Evolutionary conservation across 768 basidiomycete genomes (phyloP).

Genomic region (Clathrus columnatus): DNA sequence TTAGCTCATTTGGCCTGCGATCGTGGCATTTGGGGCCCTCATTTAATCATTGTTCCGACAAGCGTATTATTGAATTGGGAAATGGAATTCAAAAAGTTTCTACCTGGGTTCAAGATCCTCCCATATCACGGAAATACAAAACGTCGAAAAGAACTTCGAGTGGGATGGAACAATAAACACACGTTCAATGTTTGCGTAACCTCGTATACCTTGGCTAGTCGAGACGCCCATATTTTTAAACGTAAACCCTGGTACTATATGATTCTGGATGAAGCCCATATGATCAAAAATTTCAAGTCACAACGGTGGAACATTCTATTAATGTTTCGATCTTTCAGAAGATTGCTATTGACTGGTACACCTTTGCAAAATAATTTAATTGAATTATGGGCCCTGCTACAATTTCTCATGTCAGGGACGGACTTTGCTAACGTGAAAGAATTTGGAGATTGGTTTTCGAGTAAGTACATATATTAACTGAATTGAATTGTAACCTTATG

Average conservation of each 20-base stretch:
- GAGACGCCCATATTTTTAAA: conserved; percentile 86
- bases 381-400: conserved; percentile 90
- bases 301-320: conserved; percentile 89
- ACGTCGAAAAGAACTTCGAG: conserved; percentile 80
- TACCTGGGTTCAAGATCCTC: conserved; percentile 78
- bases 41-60: conserved; percentile 80
- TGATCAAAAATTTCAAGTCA: conserved; percentile 95
- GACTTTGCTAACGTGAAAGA: conserved; percentile 88
- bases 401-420: conserved; percentile 86
- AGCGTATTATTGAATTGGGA: conserved; percentile 94
- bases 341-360: conserved; percentile 89
- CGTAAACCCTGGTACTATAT: conserved; percentile 94
- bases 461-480: conserved; percentile 36
- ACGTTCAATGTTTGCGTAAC: conserved; percentile 94
- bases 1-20: conserved; percentile 89
- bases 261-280: conserved; percentile 93
- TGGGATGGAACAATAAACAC: conserved; percentile 85
- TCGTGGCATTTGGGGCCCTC: conserved; percentile 85
- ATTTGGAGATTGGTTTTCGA: conserved; percentile 95
- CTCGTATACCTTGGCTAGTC: conserved; percentile 86
- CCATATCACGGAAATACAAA: conserved; percentile 89
- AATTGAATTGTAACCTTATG: neutral
- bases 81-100: conserved; percentile 94
- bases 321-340: conserved; percentile 78
- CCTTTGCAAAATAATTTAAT: conserved; percentile 95